Evolutionary conservation across 1,284 basidiomycete genomes (phyloP), one percentile per base, ranked within the genome.

Genomic region (Trametes pubescens): DNA sequence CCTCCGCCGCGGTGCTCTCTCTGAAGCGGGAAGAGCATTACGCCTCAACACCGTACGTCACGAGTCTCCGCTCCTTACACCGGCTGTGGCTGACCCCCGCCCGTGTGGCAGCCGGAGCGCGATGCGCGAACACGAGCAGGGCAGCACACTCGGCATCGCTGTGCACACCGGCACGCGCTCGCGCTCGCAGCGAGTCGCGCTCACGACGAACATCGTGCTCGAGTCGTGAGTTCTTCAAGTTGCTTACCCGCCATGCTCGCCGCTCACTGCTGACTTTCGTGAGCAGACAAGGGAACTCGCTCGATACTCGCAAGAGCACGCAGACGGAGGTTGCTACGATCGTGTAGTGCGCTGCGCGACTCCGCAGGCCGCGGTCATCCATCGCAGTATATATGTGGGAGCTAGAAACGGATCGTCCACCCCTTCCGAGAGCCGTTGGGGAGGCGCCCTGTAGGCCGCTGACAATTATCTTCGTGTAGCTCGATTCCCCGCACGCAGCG

Each of bases 161-260:
- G 29, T 47, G 34, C 46, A 51, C 44, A 40, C 47, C 29, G 22
- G 24, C 26, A 40, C 52, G 52, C 51, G 51, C 22, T 49, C 48
- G 38, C 62, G 57, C 24, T 53, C 48, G 46, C 62, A 55, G 9
- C 48, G 57, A 32, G 60, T 59, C 1, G 57, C 62, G 37, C 57
- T 67, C 49, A 67, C 66, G 22, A 65, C 66, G 22, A 63, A 65
- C 38, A 68, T 68, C 53, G 57, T 53, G 10, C 53, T 68, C 13
- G 61, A 61, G 46, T 46, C 61, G 66, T 61, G 18, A 8, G 63
- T 61, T 5, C n/a, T n/a, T n/a, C n/a, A n/a, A n/a, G n/a, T n/a
- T n/a, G n/a, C n/a, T n/a, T n/a, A n/a, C n/a, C n/a, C n/a, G 3
- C 18, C 38, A 10, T 21, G 18, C 37, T n/a, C 9, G 13, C 35